phyloP scores from a whole-genome alignment of 2,329 filamentous ascomycete genomes.

The Cladosporium velox region DNA sequence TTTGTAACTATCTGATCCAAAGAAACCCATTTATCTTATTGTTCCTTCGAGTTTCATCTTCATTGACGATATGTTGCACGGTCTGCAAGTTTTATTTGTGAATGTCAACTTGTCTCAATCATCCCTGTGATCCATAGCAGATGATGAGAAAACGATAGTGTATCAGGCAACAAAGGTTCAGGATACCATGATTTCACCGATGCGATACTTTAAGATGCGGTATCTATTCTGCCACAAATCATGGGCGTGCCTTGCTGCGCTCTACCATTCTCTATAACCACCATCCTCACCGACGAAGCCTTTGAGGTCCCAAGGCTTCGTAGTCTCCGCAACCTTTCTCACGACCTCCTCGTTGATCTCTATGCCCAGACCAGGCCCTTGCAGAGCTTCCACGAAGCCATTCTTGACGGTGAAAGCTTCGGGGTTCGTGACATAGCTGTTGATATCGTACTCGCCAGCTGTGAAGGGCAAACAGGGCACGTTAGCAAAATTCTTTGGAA shows the following conservation, averaged over 20 bases:
- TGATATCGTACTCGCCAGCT: constrained; percentile 61
- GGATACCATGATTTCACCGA: background rate
- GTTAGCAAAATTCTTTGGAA: constrained; percentile 24
- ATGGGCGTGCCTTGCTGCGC: background rate
- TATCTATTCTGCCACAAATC: background rate
- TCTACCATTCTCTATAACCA: constrained; percentile 66
- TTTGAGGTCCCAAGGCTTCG: constrained; percentile 64
- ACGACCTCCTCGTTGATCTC: constrained; percentile 64
- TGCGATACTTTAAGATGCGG: background rate
- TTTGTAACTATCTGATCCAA: constrained; percentile 9
- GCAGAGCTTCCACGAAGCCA: constrained; percentile 27
- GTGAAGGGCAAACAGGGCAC: background rate
- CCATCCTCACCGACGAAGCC: constrained; percentile 68
- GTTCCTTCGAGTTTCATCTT: background rate
- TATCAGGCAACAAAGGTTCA: background rate
- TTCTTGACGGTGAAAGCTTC: constrained; percentile 31
- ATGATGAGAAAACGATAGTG: background rate
- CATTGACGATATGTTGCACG: background rate
- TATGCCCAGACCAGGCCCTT: constrained; percentile 31
- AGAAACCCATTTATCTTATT: background rate
- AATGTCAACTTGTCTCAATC: background rate
- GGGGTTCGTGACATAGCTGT: constrained; percentile 30
- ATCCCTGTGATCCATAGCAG: background rate
- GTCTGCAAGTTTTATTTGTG: background rate
- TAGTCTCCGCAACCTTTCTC: constrained; percentile 57